phyloP scores from a whole-genome alignment of 2,329 filamentous ascomycete genomes.

The Chaetomiaceae sp. region DNA sequence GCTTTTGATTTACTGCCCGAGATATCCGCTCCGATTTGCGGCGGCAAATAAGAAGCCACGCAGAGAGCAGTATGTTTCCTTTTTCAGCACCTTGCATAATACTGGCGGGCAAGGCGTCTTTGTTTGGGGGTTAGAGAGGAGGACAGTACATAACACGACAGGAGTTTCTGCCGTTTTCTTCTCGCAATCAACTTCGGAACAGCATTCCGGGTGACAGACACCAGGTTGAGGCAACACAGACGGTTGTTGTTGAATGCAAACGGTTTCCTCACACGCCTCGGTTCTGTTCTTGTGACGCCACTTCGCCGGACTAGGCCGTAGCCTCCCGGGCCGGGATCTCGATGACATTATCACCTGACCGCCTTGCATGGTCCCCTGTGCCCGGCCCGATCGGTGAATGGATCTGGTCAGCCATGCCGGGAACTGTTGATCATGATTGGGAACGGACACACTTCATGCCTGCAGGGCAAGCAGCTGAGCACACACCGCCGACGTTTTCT shows the following conservation, averaged over 20 bases:
- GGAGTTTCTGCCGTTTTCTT: not conserved
- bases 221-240: not conserved
- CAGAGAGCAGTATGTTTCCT: constrained; percentile 22
- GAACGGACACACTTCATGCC: not conserved
- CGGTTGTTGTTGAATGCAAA: not conserved
- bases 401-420: constrained; percentile 14
- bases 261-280: not conserved
- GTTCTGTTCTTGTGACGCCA: constrained; percentile 15
- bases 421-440: constrained; percentile 3
- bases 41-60: constrained; percentile 18
- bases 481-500: constrained; percentile 3
- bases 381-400: constrained; percentile 19
- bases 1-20: constrained; percentile 17
- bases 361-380: constrained; percentile 23
- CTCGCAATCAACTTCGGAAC: not conserved
- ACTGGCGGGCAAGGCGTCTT: constrained; percentile 1
- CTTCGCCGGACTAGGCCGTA: constrained; percentile 8
- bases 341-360: constrained; percentile 28
- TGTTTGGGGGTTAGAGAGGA: constrained; percentile 3
- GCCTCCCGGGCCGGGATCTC: constrained; percentile 4
- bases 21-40: constrained; percentile 25
- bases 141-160: not conserved
- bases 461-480: not conserved
- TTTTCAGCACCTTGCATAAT: constrained; percentile 24
- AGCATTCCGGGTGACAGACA: constrained; percentile 8